A percentile compares a stretch with the other conserved stretches of the same genome.
Evolutionary conservation across 345 rosid genomes (phyloP).

Genomic region (Litchi chinensis): DNA sequence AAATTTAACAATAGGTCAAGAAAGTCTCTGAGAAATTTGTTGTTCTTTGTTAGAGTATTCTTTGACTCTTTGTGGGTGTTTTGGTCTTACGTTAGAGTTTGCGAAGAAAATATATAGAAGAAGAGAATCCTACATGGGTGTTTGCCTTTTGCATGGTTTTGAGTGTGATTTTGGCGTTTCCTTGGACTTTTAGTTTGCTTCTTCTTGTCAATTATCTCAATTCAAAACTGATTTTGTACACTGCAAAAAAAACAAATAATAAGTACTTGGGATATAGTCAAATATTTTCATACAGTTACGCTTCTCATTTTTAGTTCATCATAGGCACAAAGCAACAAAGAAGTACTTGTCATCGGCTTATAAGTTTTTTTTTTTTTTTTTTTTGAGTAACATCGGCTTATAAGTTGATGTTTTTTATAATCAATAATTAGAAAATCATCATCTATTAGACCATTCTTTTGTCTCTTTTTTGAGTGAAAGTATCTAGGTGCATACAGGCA

Average conservation of each 20-base stretch:
- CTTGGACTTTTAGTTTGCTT: conserved; percentile 3
- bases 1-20: conserved; percentile 24
- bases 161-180: conserved; percentile 57
- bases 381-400: neutral
- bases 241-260: conserved; percentile 29
- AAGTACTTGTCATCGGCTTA: conserved; percentile 1
- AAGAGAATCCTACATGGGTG: conserved; percentile 26
- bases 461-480: conserved; percentile 17
- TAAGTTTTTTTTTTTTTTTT: no score
- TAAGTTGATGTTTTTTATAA: neutral
- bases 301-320: conserved; percentile 25
- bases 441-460: neutral
- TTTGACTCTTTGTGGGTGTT: conserved; percentile 23
- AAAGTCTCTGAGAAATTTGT: neutral
- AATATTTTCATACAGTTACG: conserved; percentile 28
- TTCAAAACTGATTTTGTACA: conserved; percentile 1
- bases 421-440: conserved; percentile 9
- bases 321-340: conserved; percentile 21
- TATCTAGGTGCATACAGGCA: neutral
- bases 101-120: conserved; percentile 18
- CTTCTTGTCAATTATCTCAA: conserved; percentile 15
- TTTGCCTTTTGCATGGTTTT: conserved; percentile 47
- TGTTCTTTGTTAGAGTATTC: neutral
- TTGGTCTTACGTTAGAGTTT: conserved; percentile 26
- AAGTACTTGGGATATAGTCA: conserved; percentile 26